These are phyloP conservation scores for Saccharomycopsis amapae DNA, from an alignment of 805 yeast species.

Conservation along the genomic window DNA sequence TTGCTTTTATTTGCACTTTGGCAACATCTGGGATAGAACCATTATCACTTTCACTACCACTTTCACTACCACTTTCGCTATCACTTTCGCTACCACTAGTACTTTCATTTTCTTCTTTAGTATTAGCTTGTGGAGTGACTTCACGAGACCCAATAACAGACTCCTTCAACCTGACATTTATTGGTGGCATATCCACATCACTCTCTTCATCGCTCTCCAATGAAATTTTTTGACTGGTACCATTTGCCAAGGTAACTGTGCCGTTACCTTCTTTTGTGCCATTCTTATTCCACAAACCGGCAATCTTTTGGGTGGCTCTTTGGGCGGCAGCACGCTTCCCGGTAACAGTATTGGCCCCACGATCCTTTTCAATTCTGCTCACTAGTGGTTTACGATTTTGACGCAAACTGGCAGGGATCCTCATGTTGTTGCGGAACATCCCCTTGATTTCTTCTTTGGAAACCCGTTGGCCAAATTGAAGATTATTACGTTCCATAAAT, in stretches of 20 bases:
- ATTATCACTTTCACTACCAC: background rate
- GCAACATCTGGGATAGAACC: too few relatives aligned
- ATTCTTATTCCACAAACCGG: too few relatives aligned
- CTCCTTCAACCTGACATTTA: background rate
- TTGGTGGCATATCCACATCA: slow-evolving; percentile 1
- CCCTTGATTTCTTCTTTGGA: slow-evolving; percentile 13
- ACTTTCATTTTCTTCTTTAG: slow-evolving; percentile 4
- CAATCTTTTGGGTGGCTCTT: slow-evolving; percentile 1
- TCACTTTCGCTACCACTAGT: slow-evolving; percentile 11
- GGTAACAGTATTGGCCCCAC: background rate
- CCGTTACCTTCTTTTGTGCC: too few relatives aligned
- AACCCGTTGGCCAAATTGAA: background rate
- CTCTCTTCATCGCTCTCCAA: background rate
- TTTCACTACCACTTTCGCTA: slow-evolving; percentile 7
- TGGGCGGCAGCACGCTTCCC: background rate
- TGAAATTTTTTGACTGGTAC: too few relatives aligned
- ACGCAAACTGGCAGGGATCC: slow-evolving; percentile 13
- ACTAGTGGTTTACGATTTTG: background rate
- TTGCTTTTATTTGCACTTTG: too few relatives aligned
- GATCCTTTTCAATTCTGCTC: background rate
- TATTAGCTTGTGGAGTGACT: background rate
- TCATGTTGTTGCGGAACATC: slow-evolving; percentile 19
- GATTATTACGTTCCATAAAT: background rate
- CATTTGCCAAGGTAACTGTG: too few relatives aligned
- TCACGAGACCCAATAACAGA: background rate